phyloP scores from a whole-genome alignment of 371 early-diverging fungal genomes.

The Scutellospora calospora region DNA sequence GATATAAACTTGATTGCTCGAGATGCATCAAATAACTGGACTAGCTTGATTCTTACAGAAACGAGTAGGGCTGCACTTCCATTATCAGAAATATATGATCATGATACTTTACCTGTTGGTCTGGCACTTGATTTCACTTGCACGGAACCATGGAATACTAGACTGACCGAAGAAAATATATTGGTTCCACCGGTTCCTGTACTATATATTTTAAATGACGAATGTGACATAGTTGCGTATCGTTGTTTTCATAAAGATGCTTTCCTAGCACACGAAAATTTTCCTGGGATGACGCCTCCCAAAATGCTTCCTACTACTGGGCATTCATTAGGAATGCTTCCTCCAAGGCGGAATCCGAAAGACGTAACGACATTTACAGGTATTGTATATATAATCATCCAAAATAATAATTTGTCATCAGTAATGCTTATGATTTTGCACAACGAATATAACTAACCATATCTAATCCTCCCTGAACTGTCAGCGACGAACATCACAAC shows the following conservation, averaged over 20 bases:
- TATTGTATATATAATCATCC: too few species aligned
- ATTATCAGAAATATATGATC: background rate
- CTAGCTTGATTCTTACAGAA: slow-evolving; percentile 11
- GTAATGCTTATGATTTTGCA: too few species aligned
- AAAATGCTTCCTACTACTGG: slow-evolving; percentile 16
- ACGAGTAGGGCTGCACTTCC: slow-evolving; percentile 1
- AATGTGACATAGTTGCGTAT: slow-evolving; percentile 18
- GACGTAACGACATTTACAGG: too few species aligned
- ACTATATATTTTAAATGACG: slow-evolving; percentile 38
- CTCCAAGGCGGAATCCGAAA: background rate
- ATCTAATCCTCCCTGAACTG: too few species aligned
- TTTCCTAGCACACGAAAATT: background rate
- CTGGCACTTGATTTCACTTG: slow-evolving; percentile 41
- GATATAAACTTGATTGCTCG: slow-evolving; percentile 1
- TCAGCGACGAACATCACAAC: too few species aligned
- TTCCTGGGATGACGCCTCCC: slow-evolving; percentile 2
- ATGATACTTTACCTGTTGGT: slow-evolving; percentile 34
- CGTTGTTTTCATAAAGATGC: slow-evolving; percentile 41
- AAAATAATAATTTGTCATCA: too few species aligned
- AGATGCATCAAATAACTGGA: slow-evolving; percentile 18
- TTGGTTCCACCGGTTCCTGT: slow-evolving; percentile 37
- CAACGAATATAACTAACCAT: too few species aligned
- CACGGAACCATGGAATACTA: slow-evolving; percentile 13
- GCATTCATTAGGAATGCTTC: background rate
- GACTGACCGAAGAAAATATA: background rate